phyloP scores from a whole-genome alignment of 371 early-diverging fungal genomes.

The Mortierella sp. region DNA sequence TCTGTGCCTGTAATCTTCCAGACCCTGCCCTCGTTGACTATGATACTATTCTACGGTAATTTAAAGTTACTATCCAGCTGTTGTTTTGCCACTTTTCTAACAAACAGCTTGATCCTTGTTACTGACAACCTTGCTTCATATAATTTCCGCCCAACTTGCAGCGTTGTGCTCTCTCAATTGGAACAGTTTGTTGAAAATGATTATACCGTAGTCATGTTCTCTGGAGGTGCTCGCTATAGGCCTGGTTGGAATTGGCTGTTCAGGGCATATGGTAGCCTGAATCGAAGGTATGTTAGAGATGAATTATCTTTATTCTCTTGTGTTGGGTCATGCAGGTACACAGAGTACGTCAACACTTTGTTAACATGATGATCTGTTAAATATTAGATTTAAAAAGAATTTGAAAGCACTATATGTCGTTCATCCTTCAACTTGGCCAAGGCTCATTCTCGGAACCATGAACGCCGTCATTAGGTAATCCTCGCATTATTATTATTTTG shows the following conservation, averaged over 20 bases:
- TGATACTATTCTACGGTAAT: conserved; percentile 81
- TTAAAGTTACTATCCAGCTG: background rate
- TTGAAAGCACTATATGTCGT: conserved; percentile 91
- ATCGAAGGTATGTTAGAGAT: conserved; percentile 68
- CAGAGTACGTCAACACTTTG: background rate
- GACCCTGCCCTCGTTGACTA: conserved; percentile 81
- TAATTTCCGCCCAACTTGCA: conserved; percentile 10
- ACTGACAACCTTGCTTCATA: background rate
- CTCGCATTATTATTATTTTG: background rate
- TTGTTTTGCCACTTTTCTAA: background rate
- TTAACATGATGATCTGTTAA: background rate
- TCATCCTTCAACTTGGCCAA: conserved; percentile 82
- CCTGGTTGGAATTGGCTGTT: conserved; percentile 91
- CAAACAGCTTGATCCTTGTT: background rate
- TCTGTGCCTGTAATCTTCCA: conserved; percentile 87
- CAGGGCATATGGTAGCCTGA: conserved; percentile 84
- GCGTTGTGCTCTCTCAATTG: conserved; percentile 61
- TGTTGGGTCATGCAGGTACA: background rate
- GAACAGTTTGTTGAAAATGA: conserved; percentile 88
- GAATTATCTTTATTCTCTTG: background rate
- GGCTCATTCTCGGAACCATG: conserved; percentile 76
- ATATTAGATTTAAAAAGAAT: conserved; percentile 89
- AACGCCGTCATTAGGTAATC: conserved; percentile 78
- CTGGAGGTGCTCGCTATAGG: conserved; percentile 82
- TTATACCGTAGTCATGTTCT: conserved; percentile 87